These are phyloP conservation scores for Venturia aucupariae DNA, from an alignment of 2,329 filamentous ascomycete species.

Conservation along the genomic window DNA sequence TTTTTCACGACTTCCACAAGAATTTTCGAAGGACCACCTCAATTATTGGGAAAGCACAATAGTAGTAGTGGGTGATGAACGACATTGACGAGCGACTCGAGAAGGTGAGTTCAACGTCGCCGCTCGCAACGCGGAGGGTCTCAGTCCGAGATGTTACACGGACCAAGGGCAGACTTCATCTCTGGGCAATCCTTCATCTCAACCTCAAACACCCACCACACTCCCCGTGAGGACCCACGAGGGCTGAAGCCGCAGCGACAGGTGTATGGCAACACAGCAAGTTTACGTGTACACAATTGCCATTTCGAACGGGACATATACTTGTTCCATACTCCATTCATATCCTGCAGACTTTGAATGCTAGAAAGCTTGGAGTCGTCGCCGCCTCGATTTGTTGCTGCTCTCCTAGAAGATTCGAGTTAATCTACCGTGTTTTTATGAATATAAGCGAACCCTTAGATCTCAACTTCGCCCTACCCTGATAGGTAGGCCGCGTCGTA, in stretches of 20 bases:
- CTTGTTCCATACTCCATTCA: not conserved
- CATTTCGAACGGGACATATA: too few species aligned
- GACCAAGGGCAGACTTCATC: too few species aligned
- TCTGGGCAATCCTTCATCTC: not conserved
- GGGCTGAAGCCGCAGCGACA: not conserved
- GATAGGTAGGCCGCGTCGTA: conserved; percentile 5
- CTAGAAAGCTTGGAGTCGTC: not conserved
- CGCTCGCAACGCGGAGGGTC: too few species aligned
- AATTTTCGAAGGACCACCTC: too few species aligned
- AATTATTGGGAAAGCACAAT: too few species aligned
- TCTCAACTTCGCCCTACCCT: not conserved
- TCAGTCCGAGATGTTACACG: too few species aligned
- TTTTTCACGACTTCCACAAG: too few species aligned
- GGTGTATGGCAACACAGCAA: not conserved
- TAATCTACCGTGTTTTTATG: not conserved
- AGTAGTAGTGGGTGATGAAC: too few species aligned
- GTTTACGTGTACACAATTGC: not conserved
- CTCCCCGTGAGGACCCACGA: not conserved
- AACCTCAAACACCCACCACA: not conserved
- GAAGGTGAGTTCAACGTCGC: too few species aligned
- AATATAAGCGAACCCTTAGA: not conserved
- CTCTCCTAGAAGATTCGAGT: not conserved
- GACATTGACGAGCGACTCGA: not conserved
- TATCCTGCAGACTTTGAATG: not conserved
- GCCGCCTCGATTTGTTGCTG: not conserved